These are phyloP conservation scores for Debaryomycetaceae sp. DNA, from an alignment of 1,139 yeast species.

Conservation along the genomic window DNA sequence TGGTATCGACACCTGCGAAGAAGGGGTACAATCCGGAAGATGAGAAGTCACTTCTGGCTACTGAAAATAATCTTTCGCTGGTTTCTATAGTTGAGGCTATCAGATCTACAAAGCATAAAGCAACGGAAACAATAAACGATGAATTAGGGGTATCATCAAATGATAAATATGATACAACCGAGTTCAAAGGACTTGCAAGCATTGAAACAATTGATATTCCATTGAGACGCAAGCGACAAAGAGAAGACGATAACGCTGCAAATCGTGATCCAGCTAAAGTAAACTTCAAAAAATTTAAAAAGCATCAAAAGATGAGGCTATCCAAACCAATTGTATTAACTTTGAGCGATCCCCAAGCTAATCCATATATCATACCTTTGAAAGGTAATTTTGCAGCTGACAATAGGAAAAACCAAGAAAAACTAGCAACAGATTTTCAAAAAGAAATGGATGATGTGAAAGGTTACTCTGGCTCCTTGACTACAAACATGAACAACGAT, in stretches of 20 bases:
- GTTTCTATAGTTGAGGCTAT: slow-evolving; percentile 34
- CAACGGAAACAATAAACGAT: slow-evolving; percentile 20
- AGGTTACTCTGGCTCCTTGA: slow-evolving; percentile 9
- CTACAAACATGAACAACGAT: background rate
- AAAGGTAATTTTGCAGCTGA: slow-evolving; percentile 1
- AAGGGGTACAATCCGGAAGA: background rate
- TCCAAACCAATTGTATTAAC: background rate
- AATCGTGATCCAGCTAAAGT: slow-evolving; percentile 21
- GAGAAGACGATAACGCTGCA: slow-evolving; percentile 2
- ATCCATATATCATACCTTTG: slow-evolving; percentile 1
- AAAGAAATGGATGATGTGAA: slow-evolving; percentile 26
- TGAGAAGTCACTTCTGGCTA: background rate
- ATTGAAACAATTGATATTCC: slow-evolving; percentile 33
- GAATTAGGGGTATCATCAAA: slow-evolving; percentile 26
- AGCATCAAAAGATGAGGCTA: slow-evolving; percentile 17
- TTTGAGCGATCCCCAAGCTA: slow-evolving; percentile 1
- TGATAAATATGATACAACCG: slow-evolving; percentile 6
- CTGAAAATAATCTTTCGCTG: background rate
- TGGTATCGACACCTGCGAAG: background rate
- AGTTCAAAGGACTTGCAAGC: slow-evolving; percentile 25
- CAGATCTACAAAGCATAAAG: slow-evolving; percentile 26
- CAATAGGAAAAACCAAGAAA: slow-evolving; percentile 5
- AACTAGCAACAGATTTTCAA: slow-evolving; percentile 21
- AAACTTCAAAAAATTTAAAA: slow-evolving; percentile 38
- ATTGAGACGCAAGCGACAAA: slow-evolving; percentile 1